Evolutionary conservation across 257 asterid species (phyloP).

Genomic region (Striga asiatica): DNA sequence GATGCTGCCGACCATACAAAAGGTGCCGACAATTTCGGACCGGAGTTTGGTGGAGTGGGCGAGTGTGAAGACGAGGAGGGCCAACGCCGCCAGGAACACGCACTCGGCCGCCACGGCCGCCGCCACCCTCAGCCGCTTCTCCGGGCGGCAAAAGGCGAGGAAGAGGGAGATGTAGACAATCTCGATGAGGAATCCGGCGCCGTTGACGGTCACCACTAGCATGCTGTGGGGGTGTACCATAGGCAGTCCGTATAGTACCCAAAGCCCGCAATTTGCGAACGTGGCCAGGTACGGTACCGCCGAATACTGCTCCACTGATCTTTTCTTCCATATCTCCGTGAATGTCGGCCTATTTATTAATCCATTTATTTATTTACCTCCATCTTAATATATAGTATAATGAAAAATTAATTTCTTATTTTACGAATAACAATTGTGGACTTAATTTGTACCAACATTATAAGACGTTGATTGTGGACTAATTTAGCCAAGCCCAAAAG

Average conservation of each 20-base stretch:
- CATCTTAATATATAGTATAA: background rate
- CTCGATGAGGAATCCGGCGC: constrained; percentile 62
- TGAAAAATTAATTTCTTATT: too few species aligned
- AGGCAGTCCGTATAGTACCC: constrained; percentile 82
- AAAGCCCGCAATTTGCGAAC: constrained; percentile 56
- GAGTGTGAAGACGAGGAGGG: constrained; percentile 32
- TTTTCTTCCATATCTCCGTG: constrained; percentile 48
- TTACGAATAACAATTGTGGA: too few species aligned
- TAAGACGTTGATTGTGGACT: too few species aligned
- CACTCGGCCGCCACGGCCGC: constrained; percentile 32
- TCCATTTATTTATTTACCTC: too few species aligned
- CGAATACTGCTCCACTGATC: constrained; percentile 72
- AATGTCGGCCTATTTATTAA: constrained; percentile 46
- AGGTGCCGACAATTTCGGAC: constrained; percentile 48
- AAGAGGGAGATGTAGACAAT: constrained; percentile 36
- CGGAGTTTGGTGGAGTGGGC: constrained; percentile 41
- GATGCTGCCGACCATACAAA: constrained; percentile 63
- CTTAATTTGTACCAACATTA: too few species aligned
- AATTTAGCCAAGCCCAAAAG: too few species aligned
- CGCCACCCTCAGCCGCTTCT: constrained; percentile 31
- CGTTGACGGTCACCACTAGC: constrained; percentile 63
- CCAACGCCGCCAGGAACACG: constrained; percentile 37
- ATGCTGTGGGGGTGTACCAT: constrained; percentile 63
- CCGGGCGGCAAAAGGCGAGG: constrained; percentile 28
- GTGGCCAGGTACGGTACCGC: constrained; percentile 77